Conservation (phyloP, 805 yeast species). For the Lipomyces sp. region DNA sequence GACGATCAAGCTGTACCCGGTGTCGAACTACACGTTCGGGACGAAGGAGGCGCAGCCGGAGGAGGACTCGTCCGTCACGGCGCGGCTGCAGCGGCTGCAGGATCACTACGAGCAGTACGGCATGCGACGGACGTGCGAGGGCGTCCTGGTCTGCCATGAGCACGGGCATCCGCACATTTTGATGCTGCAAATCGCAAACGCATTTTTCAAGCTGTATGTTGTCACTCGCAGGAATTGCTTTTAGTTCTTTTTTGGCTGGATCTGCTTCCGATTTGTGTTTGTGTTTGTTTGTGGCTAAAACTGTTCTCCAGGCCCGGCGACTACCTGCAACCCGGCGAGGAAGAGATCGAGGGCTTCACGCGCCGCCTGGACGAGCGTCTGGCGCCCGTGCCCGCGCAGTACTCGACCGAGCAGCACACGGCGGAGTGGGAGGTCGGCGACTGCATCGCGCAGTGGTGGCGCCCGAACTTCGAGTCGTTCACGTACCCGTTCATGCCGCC, state of each 20-base stretch:
- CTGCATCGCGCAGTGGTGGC: conserved; percentile 39
- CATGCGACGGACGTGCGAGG: conserved; percentile 37
- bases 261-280: not conserved
- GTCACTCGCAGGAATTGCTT: too few species aligned
- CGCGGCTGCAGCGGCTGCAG: conserved; percentile 34
- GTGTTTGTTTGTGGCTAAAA: not conserved
- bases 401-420: conserved; percentile 24
- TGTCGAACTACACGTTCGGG: conserved; percentile 36
- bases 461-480: conserved; percentile 37
- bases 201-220: conserved; percentile 35
- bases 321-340: conserved; percentile 31
- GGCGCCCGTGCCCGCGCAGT: conserved; percentile 26
- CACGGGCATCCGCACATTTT: conserved; percentile 38
- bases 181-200: conserved; percentile 36
- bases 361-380: conserved; percentile 29
- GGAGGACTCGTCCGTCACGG: conserved; percentile 34
- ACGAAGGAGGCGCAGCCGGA: conserved; percentile 36
- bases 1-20: conserved; percentile 36
- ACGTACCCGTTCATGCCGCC: conserved; percentile 40
- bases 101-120: conserved; percentile 35
- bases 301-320: conserved; percentile 32
- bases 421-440: conserved; percentile 37
- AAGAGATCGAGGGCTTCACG: conserved; percentile 33
- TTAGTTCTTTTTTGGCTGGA: not conserved
- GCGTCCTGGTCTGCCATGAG: conserved; percentile 36